Evolutionary conservation across 805 yeast genomes (phyloP), one percentile per base, ranked within the genome.

Genomic region (Kluyveromyces dobzhanskii): DNA sequence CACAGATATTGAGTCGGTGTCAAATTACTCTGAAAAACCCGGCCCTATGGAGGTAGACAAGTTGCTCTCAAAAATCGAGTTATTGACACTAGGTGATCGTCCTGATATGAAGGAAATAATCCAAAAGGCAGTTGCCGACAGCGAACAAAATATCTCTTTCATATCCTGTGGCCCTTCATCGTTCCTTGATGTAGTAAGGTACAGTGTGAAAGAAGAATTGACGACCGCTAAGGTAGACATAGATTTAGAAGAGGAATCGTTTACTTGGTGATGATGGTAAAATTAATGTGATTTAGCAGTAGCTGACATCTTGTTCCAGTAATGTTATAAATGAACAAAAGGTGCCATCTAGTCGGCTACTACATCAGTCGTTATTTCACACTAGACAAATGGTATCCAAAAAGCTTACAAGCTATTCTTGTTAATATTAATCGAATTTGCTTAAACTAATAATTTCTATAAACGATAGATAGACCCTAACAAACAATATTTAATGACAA

Each of bases 111-210:
- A 57, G 1, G 49, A 51, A 3, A 41, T 75, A 3, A 63, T 78
- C 0, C 41, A 46, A 3, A 41, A 58, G 1, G 70, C 65, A 33
- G 53, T 71, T 4, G 25, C 38, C 12, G 16, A 24, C 3, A 49
- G 64, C n/a, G 38, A 57, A 1, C 71, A 76, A 0, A 62, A 78
- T 3, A 53, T 70, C n/a, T 73, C 73, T 0, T 67, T 80, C 30
- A 62, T 78, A 29, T 64, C 74, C 12, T 80, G 87, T 62, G 87
- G 86, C 5, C 82, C 79, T 35, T 70, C 75, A 25, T 38, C 56
- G 4, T 70, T 78, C 70, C 77, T 69, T 46, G 87, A 79, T 50
- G 67, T 62, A 2, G 47, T 77, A 16, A 68, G 90, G 51, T 53
- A 62, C 29, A 54, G 69, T 3, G 70, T 78, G 3, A 64, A 71